Base-by-base conservation (phyloP, 108 stramenopile species). In the Discostella stelligeroides region DNA sequence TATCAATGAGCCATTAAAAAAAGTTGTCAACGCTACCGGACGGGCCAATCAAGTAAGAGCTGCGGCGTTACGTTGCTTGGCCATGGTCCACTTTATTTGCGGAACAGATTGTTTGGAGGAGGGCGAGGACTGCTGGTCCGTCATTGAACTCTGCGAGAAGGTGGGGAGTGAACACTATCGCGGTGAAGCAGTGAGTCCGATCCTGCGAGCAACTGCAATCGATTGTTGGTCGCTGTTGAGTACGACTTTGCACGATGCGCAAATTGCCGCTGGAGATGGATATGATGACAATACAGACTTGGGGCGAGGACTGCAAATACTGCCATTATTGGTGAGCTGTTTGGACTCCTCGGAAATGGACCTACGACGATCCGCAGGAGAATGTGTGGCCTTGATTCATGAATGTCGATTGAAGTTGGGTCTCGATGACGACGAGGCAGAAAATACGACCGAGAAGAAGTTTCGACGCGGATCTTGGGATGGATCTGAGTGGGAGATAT, bases 181-280 rank as follows among this genome's bases (percentile, higher is more conserved):
- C 9, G 85, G 85, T 17, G 86, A 92, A 39, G 65, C 66, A 1
- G 83, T 85, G 1, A 74, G 70, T 12, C 43, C 69, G 13, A 27
- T 59, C 1, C 63, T 95, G 30, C 55, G 94, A 24, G 89, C 91
- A 14, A 68, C 85, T 0, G 91, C 94, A 10, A 66, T 90, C 68
- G 88, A 91, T 73, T 88, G 85, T 29, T 95, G 94, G 94, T 77
- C 83, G n/a, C 51, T 95, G 40, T 63, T 95, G 70, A 70, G 82
- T 0, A 92, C 90, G 2, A 86, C 86, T 0, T 59, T 89, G 5
- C 64, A 73, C 25, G 88, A 90, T 50, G 70, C 72, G 17, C 75
- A 80, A 41, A 43, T 92, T 39, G 72, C 76, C 30, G 75, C 82
- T 27, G 94, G 88, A n/a, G 79, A 86, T 65, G 76, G 9, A 15